phyloP scores from a whole-genome alignment of 345 rosid genomes.

The Hypericum androsaemum region DNA sequence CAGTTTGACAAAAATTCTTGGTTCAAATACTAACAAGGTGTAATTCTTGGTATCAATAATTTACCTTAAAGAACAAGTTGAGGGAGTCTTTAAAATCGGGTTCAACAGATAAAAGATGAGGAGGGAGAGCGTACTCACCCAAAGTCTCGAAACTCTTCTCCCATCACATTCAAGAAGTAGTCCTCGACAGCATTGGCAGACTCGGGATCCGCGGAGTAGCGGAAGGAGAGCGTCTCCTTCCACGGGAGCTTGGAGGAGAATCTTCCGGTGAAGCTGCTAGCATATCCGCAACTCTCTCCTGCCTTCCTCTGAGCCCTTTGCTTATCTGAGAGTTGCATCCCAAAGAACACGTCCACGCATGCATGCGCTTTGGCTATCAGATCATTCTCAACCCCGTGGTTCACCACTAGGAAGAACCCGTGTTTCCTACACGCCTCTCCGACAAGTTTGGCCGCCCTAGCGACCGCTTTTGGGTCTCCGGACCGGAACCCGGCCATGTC shows the following conservation, averaged over 20 bases:
- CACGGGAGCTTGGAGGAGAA: conserved; percentile 48
- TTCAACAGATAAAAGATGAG: too few species aligned
- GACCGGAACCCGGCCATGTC: conserved; percentile 36
- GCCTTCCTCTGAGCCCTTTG: conserved; percentile 17
- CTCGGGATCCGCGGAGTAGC: conserved; percentile 5
- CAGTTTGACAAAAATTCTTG: too few species aligned
- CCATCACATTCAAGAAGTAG: conserved; percentile 25
- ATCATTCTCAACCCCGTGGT: conserved; percentile 39
- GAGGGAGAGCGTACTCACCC: conserved; percentile 25
- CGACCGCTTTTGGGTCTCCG: conserved; percentile 30
- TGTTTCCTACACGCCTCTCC: conserved; percentile 42
- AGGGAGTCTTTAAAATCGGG: too few species aligned
- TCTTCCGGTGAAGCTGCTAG: conserved; percentile 36
- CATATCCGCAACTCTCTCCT: conserved; percentile 32
- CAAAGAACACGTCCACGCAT: conserved; percentile 27
- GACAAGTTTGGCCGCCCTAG: conserved; percentile 20
- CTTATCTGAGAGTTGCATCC: conserved; percentile 22
- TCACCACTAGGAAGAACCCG: conserved; percentile 61
- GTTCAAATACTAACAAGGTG: too few species aligned
- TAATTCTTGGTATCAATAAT: too few species aligned
- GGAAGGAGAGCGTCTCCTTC: conserved; percentile 55
- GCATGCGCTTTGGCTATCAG: conserved; percentile 29
- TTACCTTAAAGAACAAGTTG: too few species aligned
- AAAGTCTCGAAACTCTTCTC: conserved; percentile 23
- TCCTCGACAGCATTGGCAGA: conserved; percentile 15